These are phyloP conservation scores for Starmerella geochares DNA, from an alignment of 805 yeast species.

Conservation along the genomic window DNA sequence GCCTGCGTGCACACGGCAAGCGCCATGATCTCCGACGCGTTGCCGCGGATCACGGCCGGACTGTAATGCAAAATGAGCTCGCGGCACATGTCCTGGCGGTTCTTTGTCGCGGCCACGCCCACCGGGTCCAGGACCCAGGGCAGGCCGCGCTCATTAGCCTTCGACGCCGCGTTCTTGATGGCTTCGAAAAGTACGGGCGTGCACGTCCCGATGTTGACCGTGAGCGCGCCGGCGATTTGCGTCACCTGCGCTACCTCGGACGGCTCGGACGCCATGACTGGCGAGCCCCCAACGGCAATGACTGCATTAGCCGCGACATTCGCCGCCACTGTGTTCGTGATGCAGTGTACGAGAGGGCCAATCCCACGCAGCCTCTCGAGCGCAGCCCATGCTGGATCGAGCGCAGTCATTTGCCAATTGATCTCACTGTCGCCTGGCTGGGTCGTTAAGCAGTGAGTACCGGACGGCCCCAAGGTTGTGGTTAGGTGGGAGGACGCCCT, in stretches of 20 bases:
- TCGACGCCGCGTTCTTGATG: conserved; percentile 31
- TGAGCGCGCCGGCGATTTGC: conserved; percentile 43
- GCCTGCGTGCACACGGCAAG: conserved; percentile 13
- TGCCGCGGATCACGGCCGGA: conserved; percentile 66
- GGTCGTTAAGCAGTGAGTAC: no score
- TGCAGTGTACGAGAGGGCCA: conserved; percentile 70
- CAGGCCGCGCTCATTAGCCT: conserved; percentile 46
- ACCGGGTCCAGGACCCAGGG: conserved; percentile 83
- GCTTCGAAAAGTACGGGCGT: conserved; percentile 16
- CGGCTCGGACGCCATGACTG: conserved; percentile 71
- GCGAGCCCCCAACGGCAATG: conserved; percentile 74
- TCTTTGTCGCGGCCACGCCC: conserved; percentile 74
- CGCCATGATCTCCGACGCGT: conserved; percentile 64
- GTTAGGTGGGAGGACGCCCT: no score
- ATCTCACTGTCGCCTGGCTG: no score
- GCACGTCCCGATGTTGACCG: conserved; percentile 65
- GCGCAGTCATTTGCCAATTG: no score
- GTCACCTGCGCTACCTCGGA: conserved; percentile 64
- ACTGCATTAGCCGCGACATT: conserved; percentile 81
- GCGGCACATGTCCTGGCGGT: conserved; percentile 43
- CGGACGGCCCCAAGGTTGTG: no score
- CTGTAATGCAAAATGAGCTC: conserved; percentile 46
- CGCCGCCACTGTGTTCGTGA: conserved; percentile 81
- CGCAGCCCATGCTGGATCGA: conserved; percentile 15
- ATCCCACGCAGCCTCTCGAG: conserved; percentile 22